Evolutionary conservation across 306 rosid species (phyloP), one percentile per base, ranked within the genome.

Genomic region (Vigna nakashimae): DNA sequence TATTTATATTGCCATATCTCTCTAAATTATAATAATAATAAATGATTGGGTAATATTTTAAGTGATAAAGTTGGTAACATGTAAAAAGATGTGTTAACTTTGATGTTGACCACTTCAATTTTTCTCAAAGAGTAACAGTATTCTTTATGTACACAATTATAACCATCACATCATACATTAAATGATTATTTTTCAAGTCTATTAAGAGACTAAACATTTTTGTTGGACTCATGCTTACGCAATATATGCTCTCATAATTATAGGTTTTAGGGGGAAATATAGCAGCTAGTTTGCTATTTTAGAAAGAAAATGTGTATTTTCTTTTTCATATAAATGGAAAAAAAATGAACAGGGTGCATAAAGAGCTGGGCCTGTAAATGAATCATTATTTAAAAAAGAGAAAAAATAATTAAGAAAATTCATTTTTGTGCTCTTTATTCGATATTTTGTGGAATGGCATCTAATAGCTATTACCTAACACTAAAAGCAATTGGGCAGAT

Each of bases 11-110:
- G 28, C 28, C 28, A 24, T 24, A 24, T 24, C 28, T 24, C 9
- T 26, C 17, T 26, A 12, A 26, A 6, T 28, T 5, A 2, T 6
- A 60, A 7, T 32, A 60, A 28, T 30, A 60, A 59, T 4, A 69
- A 51, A n/a, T 9, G 13, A 51, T 50, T 1, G 34, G 10, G 63
- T 5, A 51, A 34, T 30, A 18, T 51, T 3, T 34, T 5, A 55
- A 55, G 57, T 26, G 53, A 71, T 52, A 71, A 71, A 56, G 18
- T 53, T 71, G 51, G 8, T 20, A 34, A 6, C 30, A 16, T 49
- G 9, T 28, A n/a, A 5, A 2, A 34, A 49, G 34, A 52, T 8
- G 18, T 69, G 26, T 3, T 14, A 32, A 5, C n/a, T n/a, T 30
- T 49, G 74, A 50, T 6, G 17, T 12, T 15, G 9, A n/a, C 48